phyloP scores from a whole-genome alignment of 441 rosid genomes.

The Daphne laureola region DNA sequence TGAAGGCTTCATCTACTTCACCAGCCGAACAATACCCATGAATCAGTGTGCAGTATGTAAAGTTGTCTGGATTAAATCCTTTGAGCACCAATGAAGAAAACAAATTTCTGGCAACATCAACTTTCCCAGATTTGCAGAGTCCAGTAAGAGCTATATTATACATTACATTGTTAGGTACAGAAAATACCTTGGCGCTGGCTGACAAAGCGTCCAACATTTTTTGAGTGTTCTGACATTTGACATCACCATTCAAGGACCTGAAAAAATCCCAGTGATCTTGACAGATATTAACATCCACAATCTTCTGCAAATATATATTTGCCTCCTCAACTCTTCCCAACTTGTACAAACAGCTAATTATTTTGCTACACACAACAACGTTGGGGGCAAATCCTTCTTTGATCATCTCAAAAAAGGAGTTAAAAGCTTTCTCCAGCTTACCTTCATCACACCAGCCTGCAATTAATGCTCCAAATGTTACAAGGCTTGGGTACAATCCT shows the following conservation, averaged over 20 bases:
- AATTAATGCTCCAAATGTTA: slow-evolving; percentile 57
- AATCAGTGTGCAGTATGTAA: slow-evolving; percentile 53
- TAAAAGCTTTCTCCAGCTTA: slow-evolving; percentile 52
- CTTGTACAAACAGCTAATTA: slow-evolving; percentile 51
- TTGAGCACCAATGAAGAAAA: slow-evolving; percentile 37
- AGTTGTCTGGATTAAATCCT: slow-evolving; percentile 56
- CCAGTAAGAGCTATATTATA: slow-evolving; percentile 66
- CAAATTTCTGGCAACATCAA: slow-evolving; percentile 44
- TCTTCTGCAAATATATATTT: slow-evolving; percentile 49
- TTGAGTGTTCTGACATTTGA: slow-evolving; percentile 25
- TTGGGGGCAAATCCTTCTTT: slow-evolving; percentile 48
- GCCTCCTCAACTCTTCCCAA: slow-evolving; percentile 59
- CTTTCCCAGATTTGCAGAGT: slow-evolving; percentile 60
- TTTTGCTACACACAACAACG: slow-evolving; percentile 56
- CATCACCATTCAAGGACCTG: slow-evolving; percentile 20
- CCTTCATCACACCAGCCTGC: slow-evolving; percentile 62
- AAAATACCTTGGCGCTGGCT: slow-evolving; percentile 29
- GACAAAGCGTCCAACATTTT: slow-evolving; percentile 39
- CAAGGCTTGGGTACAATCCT: slow-evolving; percentile 37
- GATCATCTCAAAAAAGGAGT: slow-evolving; percentile 49
- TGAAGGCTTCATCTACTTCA: slow-evolving; percentile 59
- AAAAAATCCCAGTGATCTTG: slow-evolving; percentile 23
- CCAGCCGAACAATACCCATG: slow-evolving; percentile 59
- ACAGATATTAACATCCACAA: slow-evolving; percentile 40
- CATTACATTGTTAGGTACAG: slow-evolving; percentile 46